Conservation (phyloP, 2,329 filamentous ascomycete species). For the Xylariaceae sp. region DNA sequence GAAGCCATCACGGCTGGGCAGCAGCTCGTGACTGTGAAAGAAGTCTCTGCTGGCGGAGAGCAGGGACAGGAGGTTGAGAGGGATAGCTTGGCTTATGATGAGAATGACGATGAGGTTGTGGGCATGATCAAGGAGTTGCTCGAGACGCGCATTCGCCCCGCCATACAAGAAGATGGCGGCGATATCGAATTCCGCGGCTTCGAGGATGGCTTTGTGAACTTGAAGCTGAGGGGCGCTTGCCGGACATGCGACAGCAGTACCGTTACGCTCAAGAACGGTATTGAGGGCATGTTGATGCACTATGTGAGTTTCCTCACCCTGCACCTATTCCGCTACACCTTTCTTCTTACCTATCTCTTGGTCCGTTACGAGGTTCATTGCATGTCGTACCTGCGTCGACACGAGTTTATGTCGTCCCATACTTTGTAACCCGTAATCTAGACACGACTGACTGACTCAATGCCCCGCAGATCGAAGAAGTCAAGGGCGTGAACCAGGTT, state of each 20-base stretch:
- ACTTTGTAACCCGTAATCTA: background rate
- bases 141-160: constrained; percentile 89
- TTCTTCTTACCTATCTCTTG: background rate
- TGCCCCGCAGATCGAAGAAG: constrained; percentile 80
- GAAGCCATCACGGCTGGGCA: constrained; percentile 84
- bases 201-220: constrained; percentile 73
- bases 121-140: constrained; percentile 98
- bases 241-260: constrained; percentile 96
- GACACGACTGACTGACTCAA: constrained; percentile 25
- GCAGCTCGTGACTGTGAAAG: constrained; percentile 68
- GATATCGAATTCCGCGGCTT: constrained; percentile 96
- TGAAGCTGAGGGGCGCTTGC: constrained; percentile 90
- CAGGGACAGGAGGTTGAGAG: constrained; percentile 49
- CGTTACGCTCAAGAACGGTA: constrained; percentile 94
- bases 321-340: background rate
- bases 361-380: background rate
- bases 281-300: constrained; percentile 98
- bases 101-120: constrained; percentile 89
- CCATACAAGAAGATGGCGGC: constrained; percentile 95
- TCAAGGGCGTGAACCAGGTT: constrained; percentile 86
- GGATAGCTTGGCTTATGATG: constrained; percentile 77
- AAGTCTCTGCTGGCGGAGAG: constrained; percentile 43
- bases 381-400: background rate
- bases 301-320: constrained; percentile 58
- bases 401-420: constrained; percentile 3